Percentiles rank a stretch among this genome's conserved stretches.
Conservation (phyloP, 1,284 basidiomycete genomes). For the Boletellus sp. region DNA sequence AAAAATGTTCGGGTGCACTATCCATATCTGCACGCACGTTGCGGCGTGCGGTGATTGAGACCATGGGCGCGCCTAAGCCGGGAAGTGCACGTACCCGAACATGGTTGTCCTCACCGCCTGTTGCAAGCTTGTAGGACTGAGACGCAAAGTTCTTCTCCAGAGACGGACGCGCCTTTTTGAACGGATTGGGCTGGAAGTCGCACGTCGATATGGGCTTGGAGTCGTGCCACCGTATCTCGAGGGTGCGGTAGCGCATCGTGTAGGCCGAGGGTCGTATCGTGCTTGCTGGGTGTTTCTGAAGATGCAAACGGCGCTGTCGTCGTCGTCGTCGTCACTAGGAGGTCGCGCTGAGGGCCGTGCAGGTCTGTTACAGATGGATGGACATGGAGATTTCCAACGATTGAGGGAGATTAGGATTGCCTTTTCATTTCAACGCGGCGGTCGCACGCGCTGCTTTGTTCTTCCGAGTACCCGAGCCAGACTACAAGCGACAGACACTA, state of each 20-base stretch:
- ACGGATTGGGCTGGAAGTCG: slow-evolving; percentile 82
- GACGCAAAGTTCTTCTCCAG: slow-evolving; percentile 57
- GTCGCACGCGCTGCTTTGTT: slow-evolving; percentile 27
- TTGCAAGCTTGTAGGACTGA: slow-evolving; percentile 86
- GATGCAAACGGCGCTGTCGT: slow-evolving; percentile 2
- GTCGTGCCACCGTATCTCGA: slow-evolving; percentile 95
- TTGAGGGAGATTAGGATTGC: slow-evolving; percentile 13
- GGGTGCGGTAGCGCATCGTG: slow-evolving; percentile 75
- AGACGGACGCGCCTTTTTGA: slow-evolving; percentile 72
- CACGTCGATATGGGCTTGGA: slow-evolving; percentile 90
- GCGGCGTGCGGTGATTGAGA: slow-evolving; percentile 7
- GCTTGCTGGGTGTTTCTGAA: neutral
- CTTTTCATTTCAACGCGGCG: slow-evolving; percentile 5
- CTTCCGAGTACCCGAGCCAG: slow-evolving; percentile 1
- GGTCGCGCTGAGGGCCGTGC: slow-evolving; percentile 4
- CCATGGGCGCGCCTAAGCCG: slow-evolving; percentile 9
- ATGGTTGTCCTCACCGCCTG: slow-evolving; percentile 96
- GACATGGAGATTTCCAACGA: slow-evolving; percentile 2
- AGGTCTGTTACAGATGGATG: slow-evolving; percentile 5
- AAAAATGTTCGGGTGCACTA: slow-evolving; percentile 87
- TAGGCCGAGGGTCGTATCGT: slow-evolving; percentile 6
- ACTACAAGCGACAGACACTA: slow-evolving; percentile 1
- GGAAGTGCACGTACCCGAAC: slow-evolving; percentile 70
- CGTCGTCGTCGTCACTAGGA: slow-evolving; percentile 8
- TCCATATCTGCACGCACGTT: slow-evolving; percentile 69